These are phyloP conservation scores for Xylaria sp. DNA, from an alignment of 2,329 filamentous ascomycete species.

Conservation along the genomic window DNA sequence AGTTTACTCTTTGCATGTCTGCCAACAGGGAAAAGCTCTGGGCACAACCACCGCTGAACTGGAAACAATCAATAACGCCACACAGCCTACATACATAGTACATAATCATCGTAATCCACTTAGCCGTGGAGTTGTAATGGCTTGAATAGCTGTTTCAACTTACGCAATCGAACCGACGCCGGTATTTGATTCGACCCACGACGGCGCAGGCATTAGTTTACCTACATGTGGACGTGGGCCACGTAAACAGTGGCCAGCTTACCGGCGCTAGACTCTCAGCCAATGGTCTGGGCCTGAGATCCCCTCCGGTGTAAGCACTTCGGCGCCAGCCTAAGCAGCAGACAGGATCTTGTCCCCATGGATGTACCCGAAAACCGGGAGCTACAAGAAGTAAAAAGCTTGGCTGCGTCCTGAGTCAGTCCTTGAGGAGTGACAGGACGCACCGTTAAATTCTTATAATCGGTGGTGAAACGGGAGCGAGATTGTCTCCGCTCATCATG, in stretches of 20 bases:
- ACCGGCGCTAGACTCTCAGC: not conserved
- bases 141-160: conserved; percentile 32
- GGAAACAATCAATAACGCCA: not conserved
- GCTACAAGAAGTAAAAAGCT: not conserved
- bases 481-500: not conserved
- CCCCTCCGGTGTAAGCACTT: not conserved
- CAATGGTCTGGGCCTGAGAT: conserved; percentile 4
- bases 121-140: conserved; percentile 6
- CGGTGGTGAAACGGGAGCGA: not conserved
- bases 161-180: conserved; percentile 11
- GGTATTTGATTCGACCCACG: conserved; percentile 37
- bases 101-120: conserved; percentile 9
- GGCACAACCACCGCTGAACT: not conserved
- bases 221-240: conserved; percentile 8
- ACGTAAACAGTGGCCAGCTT: conserved; percentile 16
- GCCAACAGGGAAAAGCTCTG: not conserved
- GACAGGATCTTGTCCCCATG: not conserved
- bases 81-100: too few species aligned
- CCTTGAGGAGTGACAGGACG: not conserved
- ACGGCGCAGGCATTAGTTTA: not conserved
- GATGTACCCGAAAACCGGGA: not conserved
- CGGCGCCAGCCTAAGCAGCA: not conserved
- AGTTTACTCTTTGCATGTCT: too few species aligned
- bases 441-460: not conserved
- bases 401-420: not conserved